These are phyloP conservation scores for Podaxis carcinomalis DNA, from an alignment of 768 basidiomycete species.

Conservation along the genomic window DNA sequence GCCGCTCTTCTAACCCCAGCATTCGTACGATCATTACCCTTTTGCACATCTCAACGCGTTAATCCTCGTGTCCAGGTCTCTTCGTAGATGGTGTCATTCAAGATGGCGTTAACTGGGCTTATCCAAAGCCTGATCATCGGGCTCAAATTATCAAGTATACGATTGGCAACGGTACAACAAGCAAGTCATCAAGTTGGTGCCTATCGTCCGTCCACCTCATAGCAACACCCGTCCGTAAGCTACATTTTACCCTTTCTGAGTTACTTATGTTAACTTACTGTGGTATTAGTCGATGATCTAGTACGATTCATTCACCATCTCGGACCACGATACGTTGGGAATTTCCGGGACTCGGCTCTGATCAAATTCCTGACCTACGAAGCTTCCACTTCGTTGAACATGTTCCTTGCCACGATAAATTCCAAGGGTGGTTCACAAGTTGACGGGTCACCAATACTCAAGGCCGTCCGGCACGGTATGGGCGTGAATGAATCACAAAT, in stretches of 20 bases:
- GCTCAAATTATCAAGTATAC: constrained; percentile 37
- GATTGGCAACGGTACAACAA: constrained; percentile 42
- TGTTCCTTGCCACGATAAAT: constrained; percentile 54
- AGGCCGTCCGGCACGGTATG: constrained; percentile 46
- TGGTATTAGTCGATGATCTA: constrained; percentile 55
- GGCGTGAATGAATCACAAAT: constrained; percentile 24
- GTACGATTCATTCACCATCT: constrained; percentile 77
- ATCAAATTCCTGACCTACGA: constrained; percentile 81
- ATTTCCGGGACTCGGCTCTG: constrained; percentile 69
- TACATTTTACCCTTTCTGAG: not conserved
- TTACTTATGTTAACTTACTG: constrained; percentile 6
- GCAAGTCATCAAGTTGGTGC: constrained; percentile 58
- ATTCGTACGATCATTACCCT: constrained; percentile 44
- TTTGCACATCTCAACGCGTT: not conserved
- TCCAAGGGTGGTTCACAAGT: constrained; percentile 21
- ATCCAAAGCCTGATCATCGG: constrained; percentile 48
- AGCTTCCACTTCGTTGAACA: constrained; percentile 78
- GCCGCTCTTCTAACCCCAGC: constrained; percentile 47
- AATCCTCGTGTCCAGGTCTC: constrained; percentile 40
- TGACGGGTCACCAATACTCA: constrained; percentile 33
- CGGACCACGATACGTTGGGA: constrained; percentile 72
- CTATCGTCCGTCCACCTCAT: constrained; percentile 63
- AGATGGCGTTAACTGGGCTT: constrained; percentile 59
- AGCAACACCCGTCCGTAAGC: constrained; percentile 51
- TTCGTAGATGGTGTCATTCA: constrained; percentile 70